Base-by-base conservation (phyloP, 1,284 basidiomycete genomes). In the Marasmius sp. region DNA sequence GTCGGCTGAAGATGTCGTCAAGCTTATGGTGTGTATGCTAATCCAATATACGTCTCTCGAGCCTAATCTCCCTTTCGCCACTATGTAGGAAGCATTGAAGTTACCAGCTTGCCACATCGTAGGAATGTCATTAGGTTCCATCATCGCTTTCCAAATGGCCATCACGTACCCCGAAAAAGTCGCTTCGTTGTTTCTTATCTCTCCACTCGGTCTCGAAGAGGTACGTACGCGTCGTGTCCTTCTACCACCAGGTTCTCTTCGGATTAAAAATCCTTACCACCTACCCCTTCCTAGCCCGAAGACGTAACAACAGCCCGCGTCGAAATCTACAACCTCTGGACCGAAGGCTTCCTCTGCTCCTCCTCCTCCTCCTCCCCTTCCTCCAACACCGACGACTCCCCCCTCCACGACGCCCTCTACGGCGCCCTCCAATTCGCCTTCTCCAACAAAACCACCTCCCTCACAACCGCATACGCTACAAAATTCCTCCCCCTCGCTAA, bases 361-460 rank as follows among this genome's bases (percentile, higher is more conserved):
- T n/a, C n/a, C n/a, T n/a, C n/a, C n/a, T n/a, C n/a, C n/a, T n/a
- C n/a, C n/a, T n/a, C n/a, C n/a, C n/a, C n/a, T n/a, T n/a, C n/a
- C n/a, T n/a, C n/a, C n/a, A 34, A 45, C 10, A 38, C 45, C 7
- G 50, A 67, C 53, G 41, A 71, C 16, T 63, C 65, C n/a, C 73
- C 72, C 7, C 59, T 75, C 8, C 66, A 64, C 3, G 74, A 76
- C 52, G 69, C 73, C 1, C 61, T 73, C 3, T 65, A 64, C 37
- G 73, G 75, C 12, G 68, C 69, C 11, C 49, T 75, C 4, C 72
- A 78, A 56, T 69, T 79, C 11, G 74, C 66, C 2, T 75, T 76
- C 55, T 76, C 72, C 59, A 66, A 69, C 33, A 49, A 66, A 12
- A 52, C 59, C 20, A 60, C 64, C 2, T 59, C 58, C 9, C 58